phyloP scores from a whole-genome alignment of 257 asterid species.

The Ocimum tenuiflorum region DNA sequence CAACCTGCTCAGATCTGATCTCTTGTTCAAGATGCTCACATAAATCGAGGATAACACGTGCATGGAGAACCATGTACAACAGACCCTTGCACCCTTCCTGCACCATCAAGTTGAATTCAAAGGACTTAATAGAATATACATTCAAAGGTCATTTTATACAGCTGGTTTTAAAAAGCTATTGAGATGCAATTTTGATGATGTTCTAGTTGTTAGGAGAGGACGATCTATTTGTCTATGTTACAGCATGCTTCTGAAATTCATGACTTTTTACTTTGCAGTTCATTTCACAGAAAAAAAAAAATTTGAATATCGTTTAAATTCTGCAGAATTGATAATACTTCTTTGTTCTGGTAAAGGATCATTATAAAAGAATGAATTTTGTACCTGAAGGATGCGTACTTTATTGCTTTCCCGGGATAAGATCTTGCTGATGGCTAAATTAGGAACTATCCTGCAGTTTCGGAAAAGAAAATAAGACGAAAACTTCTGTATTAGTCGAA shows the following conservation, averaged over 20 bases:
- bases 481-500: background rate
- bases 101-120: conserved; percentile 11
- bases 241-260: no score
- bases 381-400: conserved; percentile 94
- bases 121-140: no score
- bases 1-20: conserved; percentile 73
- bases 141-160: no score
- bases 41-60: conserved; percentile 83
- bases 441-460: conserved; percentile 85
- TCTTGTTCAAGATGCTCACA: conserved; percentile 74
- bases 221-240: no score
- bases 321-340: background rate
- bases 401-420: conserved; percentile 78
- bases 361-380: background rate
- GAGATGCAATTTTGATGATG: no score
- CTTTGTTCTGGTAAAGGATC: background rate
- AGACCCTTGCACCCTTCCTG: conserved; percentile 99
- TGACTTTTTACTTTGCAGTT: no score
- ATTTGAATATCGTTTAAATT: background rate
- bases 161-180: no score
- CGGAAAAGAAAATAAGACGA: background rate
- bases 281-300: no score
- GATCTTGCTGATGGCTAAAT: conserved; percentile 91
- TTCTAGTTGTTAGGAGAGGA: no score
- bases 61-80: conserved; percentile 92